Evolutionary conservation across 768 basidiomycete species (phyloP), one percentile per base, ranked within the genome.

Genomic region (Kwoniella europaea): DNA sequence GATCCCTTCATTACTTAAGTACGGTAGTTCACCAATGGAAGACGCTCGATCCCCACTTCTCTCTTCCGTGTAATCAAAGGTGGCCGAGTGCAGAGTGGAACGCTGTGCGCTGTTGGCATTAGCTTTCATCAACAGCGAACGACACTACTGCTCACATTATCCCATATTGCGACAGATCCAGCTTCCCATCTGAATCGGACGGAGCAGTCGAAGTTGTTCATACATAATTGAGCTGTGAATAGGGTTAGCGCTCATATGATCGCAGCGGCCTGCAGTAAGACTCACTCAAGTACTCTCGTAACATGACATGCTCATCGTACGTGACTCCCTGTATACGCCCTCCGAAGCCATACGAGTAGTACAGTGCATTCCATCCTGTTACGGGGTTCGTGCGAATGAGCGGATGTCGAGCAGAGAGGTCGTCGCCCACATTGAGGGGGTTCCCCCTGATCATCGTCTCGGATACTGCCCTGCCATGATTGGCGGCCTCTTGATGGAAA

Each of bases 101-200:
- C 58, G 63, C 53, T 71, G 35, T 9, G 41, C 41, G 9, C 1
- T 24, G 41, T 35, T 50, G 20, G 54, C 35, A 6, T 35, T 35
- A 35, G 35, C 35, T 35, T 35, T 35, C 35, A 35, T 35, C 35
- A 35, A 35, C 35, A 4, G 35, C 35, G 35, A 35, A 35, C 35
- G 35, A 35, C 35, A 35, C 35, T 35, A 35, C 35, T 35, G 35
- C 73, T 60, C 35, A 59, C 53, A 75, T 89, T 89, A 66, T 88
- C 88, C 88, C 88, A 89, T 71, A 89, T 87, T 0, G 88, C 88
- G 24, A 89, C 79, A 60, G 88, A 87, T 71, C 88, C 86, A 57
- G 77, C 75, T 44, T 82, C 78, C 88, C 88, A 89, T n/a, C 85
- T 84, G 84, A 83, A 83, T 84, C 80, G 76, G 42, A 76, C 72